Percentiles rank a stretch among this genome's conserved stretches.
Conservation (phyloP, 371 early-diverging fungal species). For the Apophysomyces elegans region DNA sequence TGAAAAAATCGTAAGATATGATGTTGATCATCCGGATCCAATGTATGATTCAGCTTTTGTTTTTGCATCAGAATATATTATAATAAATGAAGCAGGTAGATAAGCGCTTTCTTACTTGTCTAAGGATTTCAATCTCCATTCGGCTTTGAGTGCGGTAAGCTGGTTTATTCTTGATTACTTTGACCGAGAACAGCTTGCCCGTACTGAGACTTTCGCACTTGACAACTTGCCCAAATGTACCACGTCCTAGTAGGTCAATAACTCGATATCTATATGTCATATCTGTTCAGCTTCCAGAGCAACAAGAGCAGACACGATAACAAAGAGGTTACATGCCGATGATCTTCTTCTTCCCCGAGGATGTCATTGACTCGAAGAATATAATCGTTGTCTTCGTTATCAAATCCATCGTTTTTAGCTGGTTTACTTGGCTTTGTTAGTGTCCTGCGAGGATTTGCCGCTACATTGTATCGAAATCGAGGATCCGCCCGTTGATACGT, state of each 20-base stretch:
- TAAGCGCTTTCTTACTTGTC: slow-evolving; percentile 54
- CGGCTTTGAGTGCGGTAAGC: slow-evolving; percentile 92
- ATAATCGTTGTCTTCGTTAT: slow-evolving; percentile 94
- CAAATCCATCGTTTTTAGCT: slow-evolving; percentile 86
- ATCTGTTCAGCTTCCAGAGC: neutral
- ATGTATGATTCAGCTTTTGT: slow-evolving; percentile 70
- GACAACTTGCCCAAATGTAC: slow-evolving; percentile 99
- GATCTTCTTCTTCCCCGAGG: slow-evolving; percentile 76
- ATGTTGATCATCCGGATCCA: slow-evolving; percentile 75
- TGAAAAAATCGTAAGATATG: slow-evolving; percentile 83
- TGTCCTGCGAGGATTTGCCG: slow-evolving; percentile 15
- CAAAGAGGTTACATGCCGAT: slow-evolving; percentile 59
- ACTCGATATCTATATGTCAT: slow-evolving; percentile 71
- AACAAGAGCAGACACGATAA: neutral
- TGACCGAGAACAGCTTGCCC: slow-evolving; percentile 90
- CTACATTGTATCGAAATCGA: slow-evolving; percentile 10
- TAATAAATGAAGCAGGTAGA: neutral
- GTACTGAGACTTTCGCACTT: slow-evolving; percentile 88
- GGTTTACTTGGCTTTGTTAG: slow-evolving; percentile 69
- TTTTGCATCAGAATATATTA: slow-evolving; percentile 14
- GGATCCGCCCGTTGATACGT: slow-evolving; percentile 19
- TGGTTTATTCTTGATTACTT: slow-evolving; percentile 94
- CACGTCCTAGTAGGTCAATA: slow-evolving; percentile 92
- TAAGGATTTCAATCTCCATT: slow-evolving; percentile 91
- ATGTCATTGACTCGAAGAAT: slow-evolving; percentile 95